These are phyloP conservation scores for Aspergillus persii DNA, from an alignment of 2,329 filamentous ascomycete species.

Conservation along the genomic window DNA sequence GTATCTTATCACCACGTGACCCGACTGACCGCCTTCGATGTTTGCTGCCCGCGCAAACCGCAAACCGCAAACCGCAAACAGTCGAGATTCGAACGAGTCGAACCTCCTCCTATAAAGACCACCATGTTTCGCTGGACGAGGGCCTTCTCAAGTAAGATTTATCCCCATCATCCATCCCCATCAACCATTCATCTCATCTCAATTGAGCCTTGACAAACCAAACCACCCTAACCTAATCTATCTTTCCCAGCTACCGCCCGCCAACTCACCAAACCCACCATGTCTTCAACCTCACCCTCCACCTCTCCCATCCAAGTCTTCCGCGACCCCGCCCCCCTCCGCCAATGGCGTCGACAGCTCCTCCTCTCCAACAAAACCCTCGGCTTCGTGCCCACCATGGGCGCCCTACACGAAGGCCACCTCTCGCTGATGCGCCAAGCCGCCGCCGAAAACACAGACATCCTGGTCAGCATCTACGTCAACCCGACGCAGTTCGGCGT, in stretches of 20 bases:
- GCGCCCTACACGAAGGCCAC: constrained; percentile 90
- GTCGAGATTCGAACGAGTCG: not conserved
- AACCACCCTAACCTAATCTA: not conserved
- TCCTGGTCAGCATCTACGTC: constrained; percentile 90
- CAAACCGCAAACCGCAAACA: not conserved
- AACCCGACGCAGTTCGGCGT: constrained; percentile 96
- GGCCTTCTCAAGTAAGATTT: constrained; percentile 28
- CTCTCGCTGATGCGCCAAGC: constrained; percentile 80
- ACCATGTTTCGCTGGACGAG: constrained; percentile 31
- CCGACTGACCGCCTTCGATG: not conserved
- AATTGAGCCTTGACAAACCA: constrained; percentile 13
- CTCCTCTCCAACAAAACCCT: constrained; percentile 67
- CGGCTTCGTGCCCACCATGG: constrained; percentile 94
- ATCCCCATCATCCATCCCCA: not conserved
- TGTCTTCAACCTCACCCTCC: constrained; percentile 14
- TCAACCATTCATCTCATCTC: constrained; percentile 21
- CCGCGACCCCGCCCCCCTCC: constrained; percentile 70
- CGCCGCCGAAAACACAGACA: constrained; percentile 77
- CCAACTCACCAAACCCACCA: not conserved
- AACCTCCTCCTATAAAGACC: not conserved
- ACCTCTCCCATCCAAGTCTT: constrained; percentile 54
- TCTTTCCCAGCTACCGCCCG: not conserved
- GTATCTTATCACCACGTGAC: not conserved
- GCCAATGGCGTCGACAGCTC: constrained; percentile 66
- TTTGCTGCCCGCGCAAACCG: not conserved